Conservation (phyloP, 768 basidiomycete species). For the Hypholoma fasciculare region DNA sequence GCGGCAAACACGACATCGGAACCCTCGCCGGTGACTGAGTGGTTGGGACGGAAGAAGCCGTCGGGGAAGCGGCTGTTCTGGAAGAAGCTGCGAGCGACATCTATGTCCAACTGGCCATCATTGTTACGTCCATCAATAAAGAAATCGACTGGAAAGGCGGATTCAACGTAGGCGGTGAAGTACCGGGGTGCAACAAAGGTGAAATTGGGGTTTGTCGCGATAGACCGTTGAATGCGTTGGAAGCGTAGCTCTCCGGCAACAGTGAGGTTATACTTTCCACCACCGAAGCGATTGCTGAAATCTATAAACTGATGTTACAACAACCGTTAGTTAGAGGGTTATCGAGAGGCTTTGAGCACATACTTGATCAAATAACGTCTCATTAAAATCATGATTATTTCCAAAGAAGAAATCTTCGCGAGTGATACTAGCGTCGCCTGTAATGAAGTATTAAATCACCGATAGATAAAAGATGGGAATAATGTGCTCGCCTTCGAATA, state of each 20-base stretch:
- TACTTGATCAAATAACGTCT: not conserved
- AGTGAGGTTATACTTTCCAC: constrained; percentile 22
- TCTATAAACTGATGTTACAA: constrained; percentile 12
- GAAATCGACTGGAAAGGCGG: constrained; percentile 6
- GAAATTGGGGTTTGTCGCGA: constrained; percentile 22
- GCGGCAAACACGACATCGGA: constrained; percentile 3
- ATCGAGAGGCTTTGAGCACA: not conserved
- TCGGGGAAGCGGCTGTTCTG: constrained; percentile 17
- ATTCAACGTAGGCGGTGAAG: constrained; percentile 21
- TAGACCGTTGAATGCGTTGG: constrained; percentile 23
- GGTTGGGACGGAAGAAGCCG: constrained; percentile 14
- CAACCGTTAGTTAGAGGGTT: too few species aligned
- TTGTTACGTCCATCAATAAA: constrained; percentile 23
- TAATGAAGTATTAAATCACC: not conserved
- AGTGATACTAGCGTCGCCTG: not conserved
- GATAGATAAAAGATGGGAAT: not conserved
- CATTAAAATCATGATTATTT: not conserved
- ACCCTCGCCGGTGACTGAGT: not conserved
- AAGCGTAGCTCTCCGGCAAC: constrained; percentile 21
- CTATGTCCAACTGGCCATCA: constrained; percentile 17
- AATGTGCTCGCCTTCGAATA: not conserved
- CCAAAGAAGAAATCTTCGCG: not conserved
- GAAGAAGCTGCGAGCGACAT: constrained; percentile 20
- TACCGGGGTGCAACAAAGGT: constrained; percentile 21
- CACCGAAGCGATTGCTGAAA: constrained; percentile 21